Conservation (phyloP, 192 early-diverging fungal genomes). For the Phycomyces nitens region DNA sequence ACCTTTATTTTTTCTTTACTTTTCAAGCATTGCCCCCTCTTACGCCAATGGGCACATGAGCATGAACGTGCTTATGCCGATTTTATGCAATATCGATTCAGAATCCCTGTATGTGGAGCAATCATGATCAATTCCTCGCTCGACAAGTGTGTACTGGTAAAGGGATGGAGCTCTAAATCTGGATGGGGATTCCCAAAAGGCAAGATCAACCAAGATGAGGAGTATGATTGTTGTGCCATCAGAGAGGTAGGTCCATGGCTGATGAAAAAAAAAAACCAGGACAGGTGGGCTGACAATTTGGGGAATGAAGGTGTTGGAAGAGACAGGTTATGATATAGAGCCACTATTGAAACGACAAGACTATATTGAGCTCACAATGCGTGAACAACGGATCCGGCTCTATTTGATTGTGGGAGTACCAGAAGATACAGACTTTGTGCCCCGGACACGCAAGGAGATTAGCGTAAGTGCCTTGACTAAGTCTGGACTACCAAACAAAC, state of each 20-base stretch:
- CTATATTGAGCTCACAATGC: constrained; percentile 83
- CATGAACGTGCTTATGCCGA: constrained; percentile 86
- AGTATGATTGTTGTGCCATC: constrained; percentile 80
- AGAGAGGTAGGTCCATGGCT: constrained; percentile 64
- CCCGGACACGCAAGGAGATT: constrained; percentile 92
- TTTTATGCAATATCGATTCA: constrained; percentile 94
- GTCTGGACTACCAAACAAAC: too few species aligned
- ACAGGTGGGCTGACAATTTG: too few species aligned
- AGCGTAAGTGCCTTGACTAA: constrained; percentile 55
- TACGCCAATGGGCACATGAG: constrained; percentile 84
- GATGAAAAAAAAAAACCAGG: too few species aligned
- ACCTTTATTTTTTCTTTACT: constrained; percentile 42
- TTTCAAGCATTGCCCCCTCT: constrained; percentile 87
- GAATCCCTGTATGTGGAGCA: constrained; percentile 96
- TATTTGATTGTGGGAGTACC: constrained; percentile 89
- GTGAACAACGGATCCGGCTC: constrained; percentile 85
- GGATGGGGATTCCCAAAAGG: constrained; percentile 99
- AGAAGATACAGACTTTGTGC: constrained; percentile 75
- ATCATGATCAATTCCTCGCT: constrained; percentile 83
- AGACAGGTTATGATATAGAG: constrained; percentile 89
- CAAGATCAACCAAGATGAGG: constrained; percentile 98
- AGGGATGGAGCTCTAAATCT: constrained; percentile 85
- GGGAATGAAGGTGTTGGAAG: constrained; percentile 76
- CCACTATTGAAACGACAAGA: constrained; percentile 69
- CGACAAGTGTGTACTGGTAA: constrained; percentile 86